Conservation (phyloP, 176 grass and related monocot genomes). For the Musa schizocarpa region DNA sequence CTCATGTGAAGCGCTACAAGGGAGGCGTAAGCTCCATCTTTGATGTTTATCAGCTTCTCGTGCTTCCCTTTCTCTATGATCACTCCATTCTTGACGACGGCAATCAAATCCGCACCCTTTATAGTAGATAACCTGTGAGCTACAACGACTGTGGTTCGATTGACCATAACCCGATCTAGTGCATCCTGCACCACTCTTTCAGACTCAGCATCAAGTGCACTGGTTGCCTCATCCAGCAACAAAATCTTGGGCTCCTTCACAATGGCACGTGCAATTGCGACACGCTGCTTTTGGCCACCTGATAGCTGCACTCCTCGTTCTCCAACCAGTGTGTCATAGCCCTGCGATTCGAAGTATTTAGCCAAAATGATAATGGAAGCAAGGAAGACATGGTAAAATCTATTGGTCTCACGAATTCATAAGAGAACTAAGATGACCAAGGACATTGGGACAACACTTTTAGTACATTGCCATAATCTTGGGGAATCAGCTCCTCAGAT, state of each 20-base stretch:
- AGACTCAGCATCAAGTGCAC: conserved; percentile 96
- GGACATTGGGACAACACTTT: too few relatives aligned
- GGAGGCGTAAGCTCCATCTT: conserved; percentile 90
- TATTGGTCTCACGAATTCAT: too few relatives aligned
- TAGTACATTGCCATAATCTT: too few relatives aligned
- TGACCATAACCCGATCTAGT: conserved; percentile 69
- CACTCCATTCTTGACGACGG: conserved; percentile 64
- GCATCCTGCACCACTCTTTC: conserved; percentile 89
- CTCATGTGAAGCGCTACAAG: conserved; percentile 79
- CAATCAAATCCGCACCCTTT: conserved; percentile 63
- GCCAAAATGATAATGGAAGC: background rate
- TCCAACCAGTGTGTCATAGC: conserved; percentile 81
- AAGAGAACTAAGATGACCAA: too few relatives aligned
- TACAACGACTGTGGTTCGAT: conserved; percentile 74
- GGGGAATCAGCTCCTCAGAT: too few relatives aligned
- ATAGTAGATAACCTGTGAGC: conserved; percentile 82
- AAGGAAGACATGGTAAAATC: background rate
- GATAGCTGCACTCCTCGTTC: conserved; percentile 85
- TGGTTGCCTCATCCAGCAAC: conserved; percentile 88
- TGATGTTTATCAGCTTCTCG: conserved; percentile 72
- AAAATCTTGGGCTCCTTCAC: conserved; percentile 78
- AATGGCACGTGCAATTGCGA: conserved; percentile 79
- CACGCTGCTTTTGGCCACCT: conserved; percentile 88
- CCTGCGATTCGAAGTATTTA: conserved; percentile 30
- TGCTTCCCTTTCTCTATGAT: conserved; percentile 94